A percentile compares a stretch with the other conserved stretches of the same genome.
Conservation (phyloP, 2,329 filamentous ascomycete genomes). For the Apiospora hydei region DNA sequence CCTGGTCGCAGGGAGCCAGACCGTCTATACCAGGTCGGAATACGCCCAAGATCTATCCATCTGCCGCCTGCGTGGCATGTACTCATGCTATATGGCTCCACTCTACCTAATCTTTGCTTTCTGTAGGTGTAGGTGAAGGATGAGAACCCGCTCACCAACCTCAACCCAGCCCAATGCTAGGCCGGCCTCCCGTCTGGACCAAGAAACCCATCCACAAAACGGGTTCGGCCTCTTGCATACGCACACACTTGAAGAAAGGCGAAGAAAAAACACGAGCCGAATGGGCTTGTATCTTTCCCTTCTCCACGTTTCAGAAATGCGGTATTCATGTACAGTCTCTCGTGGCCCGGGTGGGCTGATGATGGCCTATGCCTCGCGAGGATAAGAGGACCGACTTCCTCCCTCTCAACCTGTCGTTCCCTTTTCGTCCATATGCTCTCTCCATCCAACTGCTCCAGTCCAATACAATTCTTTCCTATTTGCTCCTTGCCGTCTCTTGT, state of each 20-base stretch:
- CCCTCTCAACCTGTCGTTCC: slow-evolving; percentile 31
- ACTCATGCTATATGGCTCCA: slow-evolving; percentile 11
- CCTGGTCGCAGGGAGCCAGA: slow-evolving; percentile 15
- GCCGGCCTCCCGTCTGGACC: slow-evolving; percentile 32
- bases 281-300: slow-evolving; percentile 28
- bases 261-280: neutral
- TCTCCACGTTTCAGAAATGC: slow-evolving; percentile 45
- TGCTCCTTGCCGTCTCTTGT: slow-evolving; percentile 34
- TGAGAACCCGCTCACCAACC: slow-evolving; percentile 24
- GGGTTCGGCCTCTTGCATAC: slow-evolving; percentile 32
- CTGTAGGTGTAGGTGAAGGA: slow-evolving; percentile 13
- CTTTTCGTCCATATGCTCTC: slow-evolving; percentile 36
- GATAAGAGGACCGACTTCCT: slow-evolving; percentile 43
- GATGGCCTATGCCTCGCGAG: slow-evolving; percentile 39
- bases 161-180: slow-evolving; percentile 31
- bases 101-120: slow-evolving; percentile 4
- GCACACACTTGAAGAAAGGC: slow-evolving; percentile 19
- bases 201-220: slow-evolving; percentile 26
- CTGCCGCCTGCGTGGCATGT: slow-evolving; percentile 17
- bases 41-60: slow-evolving; percentile 11
- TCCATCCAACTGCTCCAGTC: slow-evolving; percentile 39
- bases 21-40: neutral
- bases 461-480: slow-evolving; percentile 38
- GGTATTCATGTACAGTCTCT: slow-evolving; percentile 24
- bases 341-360: slow-evolving; percentile 38